Evolutionary conservation across 2,329 filamentous ascomycete species (phyloP).

Genomic region (Aureobasidium sp.): DNA sequence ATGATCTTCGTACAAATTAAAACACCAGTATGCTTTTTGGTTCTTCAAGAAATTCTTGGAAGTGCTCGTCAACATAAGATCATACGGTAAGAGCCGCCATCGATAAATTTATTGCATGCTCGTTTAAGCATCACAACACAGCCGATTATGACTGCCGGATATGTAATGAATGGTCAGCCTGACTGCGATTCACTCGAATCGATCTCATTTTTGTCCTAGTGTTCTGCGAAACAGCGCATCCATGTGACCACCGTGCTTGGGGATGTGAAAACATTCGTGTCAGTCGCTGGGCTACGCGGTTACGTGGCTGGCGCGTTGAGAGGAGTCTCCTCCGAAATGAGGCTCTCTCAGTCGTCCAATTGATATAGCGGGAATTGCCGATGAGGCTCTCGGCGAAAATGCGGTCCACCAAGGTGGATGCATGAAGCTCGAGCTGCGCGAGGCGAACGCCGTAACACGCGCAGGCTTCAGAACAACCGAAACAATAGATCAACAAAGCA

Average conservation of each 20-base stretch:
- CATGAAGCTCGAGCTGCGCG: not conserved
- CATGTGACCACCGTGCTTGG: not conserved
- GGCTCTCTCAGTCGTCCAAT: not conserved
- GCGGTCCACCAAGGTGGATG: constrained; percentile 2
- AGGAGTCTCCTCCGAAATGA: not conserved
- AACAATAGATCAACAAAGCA: not conserved
- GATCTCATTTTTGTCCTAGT: not conserved
- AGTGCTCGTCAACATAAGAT: not conserved
- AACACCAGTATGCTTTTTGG: not conserved
- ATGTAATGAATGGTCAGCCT: not conserved
- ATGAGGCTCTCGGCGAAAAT: not conserved
- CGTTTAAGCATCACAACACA: not conserved
- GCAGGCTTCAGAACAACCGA: not conserved
- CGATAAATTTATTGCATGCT: not conserved
- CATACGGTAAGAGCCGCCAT: not conserved
- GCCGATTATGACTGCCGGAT: not conserved
- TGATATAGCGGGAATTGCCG: not conserved
- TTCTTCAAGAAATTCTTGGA: not conserved
- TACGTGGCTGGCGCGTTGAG: not conserved
- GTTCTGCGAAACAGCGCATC: not conserved
- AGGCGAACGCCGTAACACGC: not conserved
- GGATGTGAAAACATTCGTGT: not conserved
- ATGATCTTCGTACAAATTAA: not conserved
- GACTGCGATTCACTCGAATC: not conserved
- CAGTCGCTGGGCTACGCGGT: not conserved